Conservation (phyloP, 768 basidiomycete genomes). For the Pseudohyphozyma bogoriensis region DNA sequence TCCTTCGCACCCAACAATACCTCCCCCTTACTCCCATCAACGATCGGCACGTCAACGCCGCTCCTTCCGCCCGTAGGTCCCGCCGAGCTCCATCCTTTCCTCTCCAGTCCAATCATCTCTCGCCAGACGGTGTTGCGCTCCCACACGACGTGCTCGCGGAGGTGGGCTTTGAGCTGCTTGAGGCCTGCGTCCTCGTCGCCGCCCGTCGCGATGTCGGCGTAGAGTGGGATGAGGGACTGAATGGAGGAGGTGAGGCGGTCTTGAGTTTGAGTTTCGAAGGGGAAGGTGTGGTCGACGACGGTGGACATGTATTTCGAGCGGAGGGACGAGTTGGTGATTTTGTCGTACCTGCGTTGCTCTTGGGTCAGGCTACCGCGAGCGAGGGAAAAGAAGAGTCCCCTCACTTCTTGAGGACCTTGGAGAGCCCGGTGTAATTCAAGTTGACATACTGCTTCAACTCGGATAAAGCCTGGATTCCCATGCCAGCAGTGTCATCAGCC, state of each 20-base stretch:
- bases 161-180: slow-evolving; percentile 63
- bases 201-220: slow-evolving; percentile 71
- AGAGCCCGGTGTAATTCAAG: slow-evolving; percentile 82
- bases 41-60: slow-evolving; percentile 25
- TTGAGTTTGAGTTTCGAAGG: slow-evolving; percentile 59
- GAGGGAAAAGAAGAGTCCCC: slow-evolving; percentile 31
- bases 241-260: slow-evolving; percentile 53
- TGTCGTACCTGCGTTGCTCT: slow-evolving; percentile 64
- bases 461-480: slow-evolving; percentile 16
- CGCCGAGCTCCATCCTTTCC: slow-evolving; percentile 34
- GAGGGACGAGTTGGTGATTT: slow-evolving; percentile 64
- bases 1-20: slow-evolving; percentile 57
- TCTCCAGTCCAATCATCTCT: slow-evolving; percentile 63
- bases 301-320: slow-evolving; percentile 30
- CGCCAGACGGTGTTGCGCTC: slow-evolving; percentile 97
- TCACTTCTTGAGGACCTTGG: slow-evolving; percentile 91
- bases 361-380: neutral
- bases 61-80: slow-evolving; percentile 3
- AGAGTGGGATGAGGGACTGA: slow-evolving; percentile 55
- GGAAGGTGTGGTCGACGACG: slow-evolving; percentile 42
- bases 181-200: slow-evolving; percentile 60
- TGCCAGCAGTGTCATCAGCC: no score
- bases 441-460: slow-evolving; percentile 73
- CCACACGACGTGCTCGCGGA: slow-evolving; percentile 60
- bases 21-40: slow-evolving; percentile 38